A percentile compares a stretch with the other conserved stretches of the same genome.
These are phyloP conservation scores for Rhynchosporium graminicola DNA, from an alignment of 2,329 filamentous ascomycete species.

Conservation along the genomic window DNA sequence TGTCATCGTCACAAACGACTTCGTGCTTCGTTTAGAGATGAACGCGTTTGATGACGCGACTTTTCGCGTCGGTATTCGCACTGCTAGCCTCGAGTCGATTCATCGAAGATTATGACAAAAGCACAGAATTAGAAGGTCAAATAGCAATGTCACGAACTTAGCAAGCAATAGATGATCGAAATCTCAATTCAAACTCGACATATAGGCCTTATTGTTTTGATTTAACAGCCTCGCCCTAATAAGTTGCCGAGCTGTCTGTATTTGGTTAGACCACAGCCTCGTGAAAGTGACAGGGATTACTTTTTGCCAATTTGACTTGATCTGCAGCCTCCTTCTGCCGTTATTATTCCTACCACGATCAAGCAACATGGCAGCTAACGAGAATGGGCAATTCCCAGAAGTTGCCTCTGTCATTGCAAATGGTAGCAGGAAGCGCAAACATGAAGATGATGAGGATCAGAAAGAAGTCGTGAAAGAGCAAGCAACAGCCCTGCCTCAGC, in stretches of 20 bases:
- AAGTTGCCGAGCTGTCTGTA: not conserved
- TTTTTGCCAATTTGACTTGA: conserved; percentile 1
- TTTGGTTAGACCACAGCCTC: conserved; percentile 14
- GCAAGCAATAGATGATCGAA: too few relatives aligned
- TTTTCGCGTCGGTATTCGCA: not conserved
- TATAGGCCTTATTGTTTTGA: too few relatives aligned
- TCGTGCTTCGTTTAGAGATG: not conserved
- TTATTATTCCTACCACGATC: not conserved
- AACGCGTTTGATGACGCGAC: conserved; percentile 1
- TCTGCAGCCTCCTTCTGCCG: not conserved
- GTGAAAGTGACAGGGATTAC: not conserved
- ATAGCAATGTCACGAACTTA: too few relatives aligned
- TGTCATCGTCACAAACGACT: not conserved
- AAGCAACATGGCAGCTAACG: conserved; percentile 18
- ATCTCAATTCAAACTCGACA: too few relatives aligned
- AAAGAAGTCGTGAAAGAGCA: conserved; percentile 29
- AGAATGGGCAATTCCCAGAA: conserved; percentile 13
- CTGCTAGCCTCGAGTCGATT: too few relatives aligned
- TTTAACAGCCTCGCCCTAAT: not conserved
- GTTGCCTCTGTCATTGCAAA: conserved; percentile 40
- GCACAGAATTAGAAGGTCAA: too few relatives aligned
- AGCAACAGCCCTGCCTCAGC: conserved; percentile 32
- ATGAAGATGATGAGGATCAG: conserved; percentile 29
- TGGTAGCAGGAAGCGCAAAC: conserved; percentile 38
- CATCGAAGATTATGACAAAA: too few relatives aligned